Evolutionary conservation across 2,329 filamentous ascomycete species (phyloP).

Genomic region (Tetracladium maxilliforme): DNA sequence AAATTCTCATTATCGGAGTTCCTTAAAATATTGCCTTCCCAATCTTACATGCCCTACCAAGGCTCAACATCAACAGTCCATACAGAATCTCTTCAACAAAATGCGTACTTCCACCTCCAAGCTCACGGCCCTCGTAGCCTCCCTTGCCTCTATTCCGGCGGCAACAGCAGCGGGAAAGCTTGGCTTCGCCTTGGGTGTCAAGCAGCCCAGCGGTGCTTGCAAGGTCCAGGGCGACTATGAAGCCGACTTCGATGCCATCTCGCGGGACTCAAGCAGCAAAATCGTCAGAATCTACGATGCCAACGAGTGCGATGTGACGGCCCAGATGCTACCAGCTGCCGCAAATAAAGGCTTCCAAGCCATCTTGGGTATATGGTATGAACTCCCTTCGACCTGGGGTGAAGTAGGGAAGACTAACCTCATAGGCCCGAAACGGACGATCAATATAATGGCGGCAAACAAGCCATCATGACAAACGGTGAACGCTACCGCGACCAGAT

Average conservation of each 20-base stretch:
- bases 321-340: constrained; percentile 49
- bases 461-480: constrained; percentile 34
- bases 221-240: constrained; percentile 49
- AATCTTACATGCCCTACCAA: no score
- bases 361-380: constrained; percentile 55
- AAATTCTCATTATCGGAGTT: no score
- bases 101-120: constrained; percentile 7
- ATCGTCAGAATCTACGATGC: constrained; percentile 54
- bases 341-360: constrained; percentile 51
- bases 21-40: no score
- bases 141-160: constrained; percentile 32
- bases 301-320: constrained; percentile 48
- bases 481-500: constrained; percentile 39
- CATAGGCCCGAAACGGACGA: constrained; percentile 44
- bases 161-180: constrained; percentile 38
- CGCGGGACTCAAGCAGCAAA: constrained; percentile 28
- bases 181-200: constrained; percentile 53
- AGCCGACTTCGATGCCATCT: constrained; percentile 47
- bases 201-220: constrained; percentile 44
- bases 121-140: constrained; percentile 13
- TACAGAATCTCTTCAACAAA: no score
- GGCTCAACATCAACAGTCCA: no score
- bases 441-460: constrained; percentile 44
- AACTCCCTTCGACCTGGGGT: constrained; percentile 2
- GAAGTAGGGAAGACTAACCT: constrained; percentile 1